Conservation (phyloP, 129 eudicot species). For the Logfia minima region DNA sequence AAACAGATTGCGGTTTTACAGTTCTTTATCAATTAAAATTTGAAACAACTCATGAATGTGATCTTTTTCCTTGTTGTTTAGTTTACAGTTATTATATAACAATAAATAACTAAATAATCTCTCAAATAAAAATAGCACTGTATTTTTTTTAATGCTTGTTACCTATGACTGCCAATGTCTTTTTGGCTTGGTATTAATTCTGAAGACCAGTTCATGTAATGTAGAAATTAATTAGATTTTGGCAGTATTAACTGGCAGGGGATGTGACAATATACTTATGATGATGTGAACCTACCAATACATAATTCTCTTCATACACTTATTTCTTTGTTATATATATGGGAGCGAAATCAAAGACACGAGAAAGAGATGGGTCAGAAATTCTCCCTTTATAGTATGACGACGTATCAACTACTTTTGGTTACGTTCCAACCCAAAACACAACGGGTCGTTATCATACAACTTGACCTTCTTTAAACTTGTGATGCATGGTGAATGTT, state of each 20-base stretch:
- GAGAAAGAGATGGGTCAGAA: background rate
- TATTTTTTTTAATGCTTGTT: no score
- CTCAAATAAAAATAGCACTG: no score
- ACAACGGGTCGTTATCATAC: background rate
- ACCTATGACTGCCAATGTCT: no score
- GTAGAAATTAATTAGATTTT: background rate
- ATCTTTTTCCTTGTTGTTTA: no score
- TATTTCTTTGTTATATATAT: constrained; percentile 19
- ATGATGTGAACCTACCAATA: background rate
- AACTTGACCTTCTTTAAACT: background rate
- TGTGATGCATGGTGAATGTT: background rate
- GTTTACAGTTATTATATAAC: no score
- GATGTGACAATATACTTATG: constrained; percentile 19
- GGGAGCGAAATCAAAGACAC: constrained; percentile 17
- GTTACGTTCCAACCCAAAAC: background rate
- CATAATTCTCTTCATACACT: constrained; percentile 10
- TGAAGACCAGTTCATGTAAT: background rate
- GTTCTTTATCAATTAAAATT: no score
- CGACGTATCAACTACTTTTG: background rate
- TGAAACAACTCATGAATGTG: no score
- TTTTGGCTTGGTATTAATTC: background rate
- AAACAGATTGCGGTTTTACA: no score
- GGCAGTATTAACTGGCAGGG: constrained; percentile 20
- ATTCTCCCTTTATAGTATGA: background rate
- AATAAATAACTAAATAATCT: no score